Base-by-base conservation (phyloP, 192 early-diverging fungal genomes). In the Coemansia erecta region DNA sequence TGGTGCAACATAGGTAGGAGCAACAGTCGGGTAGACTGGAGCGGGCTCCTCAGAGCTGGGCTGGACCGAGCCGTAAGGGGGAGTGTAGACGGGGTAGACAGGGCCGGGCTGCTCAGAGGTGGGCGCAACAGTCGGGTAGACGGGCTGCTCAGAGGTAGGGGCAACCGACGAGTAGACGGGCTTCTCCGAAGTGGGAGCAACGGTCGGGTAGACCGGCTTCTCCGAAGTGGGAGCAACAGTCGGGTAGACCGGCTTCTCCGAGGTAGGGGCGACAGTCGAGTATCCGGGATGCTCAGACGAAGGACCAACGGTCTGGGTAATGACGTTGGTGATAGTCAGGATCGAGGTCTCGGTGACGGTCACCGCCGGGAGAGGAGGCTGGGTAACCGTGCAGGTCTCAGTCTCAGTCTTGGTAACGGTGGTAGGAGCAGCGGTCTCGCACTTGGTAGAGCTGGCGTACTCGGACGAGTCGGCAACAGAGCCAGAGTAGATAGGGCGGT, bases 311-410 rank as follows among this genome's bases (percentile, higher is more conserved):
- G 63, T 61, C 37, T 56, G 12, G 1, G 67, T 60, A 33, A 63
- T 53, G 2, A 55, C 62, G 5, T 47, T 53, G 11, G 72, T 68
- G 24, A 65, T 43, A 7, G 72, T 68, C 35, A 23, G 43, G 24
- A 61, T 53, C 31, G 58, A 68, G 9, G 72, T 74, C 8, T 64
- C 53, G 0, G 72, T 74, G n/a, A 74, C 58, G 1, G 72, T 73
- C 23, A 73, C 64, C 26, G 71, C 56, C 10, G 71, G 71, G 14
- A 64, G 71, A 0, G 71, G 57, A 3, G 72, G 61, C 58, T 66
- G 58, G 2, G 66, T 74, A 19, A 68, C 49, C 2, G 61, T 67
- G 13, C 9, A 22, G 8, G 61, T 64, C 19, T 39, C 26, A 18
- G 55, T 63, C 46, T 56, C 53, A 14, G 60, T 62, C 12, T 14